Base-by-base conservation (phyloP, 768 basidiomycete species). In the Termitomyces sp. region DNA sequence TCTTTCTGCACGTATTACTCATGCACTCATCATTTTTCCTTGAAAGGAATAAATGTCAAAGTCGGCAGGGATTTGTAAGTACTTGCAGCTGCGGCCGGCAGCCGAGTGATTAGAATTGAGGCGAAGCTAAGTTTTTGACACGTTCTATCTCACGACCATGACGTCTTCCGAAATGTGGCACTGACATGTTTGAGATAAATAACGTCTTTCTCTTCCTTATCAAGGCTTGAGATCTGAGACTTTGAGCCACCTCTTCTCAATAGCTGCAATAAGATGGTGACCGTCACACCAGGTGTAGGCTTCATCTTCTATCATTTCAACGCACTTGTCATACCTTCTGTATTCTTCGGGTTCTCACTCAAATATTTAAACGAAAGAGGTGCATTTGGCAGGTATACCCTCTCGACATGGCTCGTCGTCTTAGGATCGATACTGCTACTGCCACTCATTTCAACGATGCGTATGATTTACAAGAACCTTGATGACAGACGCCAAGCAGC, bases 331-430 rank as follows among this genome's bases (percentile, higher is more conserved):
- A 22, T 68, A 51, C 64, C 66, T 55, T 37, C 61, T 31, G 57
- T 59, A 7, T 48, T 68, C 28, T 62, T 63, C n/a, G 57, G 52
- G 18, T 16, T 64, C 45, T 56, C 59, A 26, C 36, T 70, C 24
- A 63, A 62, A 33, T 51, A 60, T 13, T 26, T 62, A 52, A 51
- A 49, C 50, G 50, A 33, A 37, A 41, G 18, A 9, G 66, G 57
- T 45, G 64, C 15, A 5, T n/a, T 51, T 51, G 50, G 34, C 24
- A 18, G 60, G 26, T 34, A 68, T 26, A 37, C 66, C 5, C 57
- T 78, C 15, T 74, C 81, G 0, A 65, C 69, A 26, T 80, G 76
- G 76, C 56, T 71, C 29, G 52, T 78, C 0, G 60, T 72, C 15
- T 59, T 62, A 3, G 69, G 64, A 8, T 66, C 70, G 15, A 37